Base-by-base conservation (phyloP, 768 basidiomycete species). In the Rubroboletus pulcherrimus region DNA sequence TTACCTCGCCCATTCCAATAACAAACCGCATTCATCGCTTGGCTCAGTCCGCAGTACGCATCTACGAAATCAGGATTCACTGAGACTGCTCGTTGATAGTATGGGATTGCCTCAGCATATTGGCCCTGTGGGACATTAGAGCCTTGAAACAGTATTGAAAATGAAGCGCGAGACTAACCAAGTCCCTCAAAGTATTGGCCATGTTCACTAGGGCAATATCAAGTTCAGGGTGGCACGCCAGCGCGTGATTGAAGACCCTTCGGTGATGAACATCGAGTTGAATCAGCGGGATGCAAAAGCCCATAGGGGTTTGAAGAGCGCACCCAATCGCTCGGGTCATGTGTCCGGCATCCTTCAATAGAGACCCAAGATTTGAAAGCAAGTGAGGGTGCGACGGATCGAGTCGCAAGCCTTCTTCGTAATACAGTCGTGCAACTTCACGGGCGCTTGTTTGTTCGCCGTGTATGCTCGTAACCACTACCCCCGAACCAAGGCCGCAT, bases 121-220 rank as follows among this genome's bases (percentile, higher is more conserved):
- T 70, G 73, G 19, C 75, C 75, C 78, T 78, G 52, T 37, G 7
- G 12, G 24, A 53, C 6, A 24, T 49, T 29, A 41, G 37, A 35
- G 14, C 15, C 24, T 11, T 11, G 10, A 40, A 41, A 34, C 26
- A 7, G 46, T 31, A 17, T 21, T 17, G 2, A 43, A 30, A 38
- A 58, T 11, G 17, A 41, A 39, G 10, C 5, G 34, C 4, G 19
- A 24, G 33, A 51, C 74, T 41, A 35, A 81, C 79, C 53, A 64
- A 66, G 58, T 81, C 80, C 60, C 79, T 80, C 60, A 81, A 63
- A 0, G 78, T 77, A 63, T 79, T 81, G 17, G 75, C 80, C 64
- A 81, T 71, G 52, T 81, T 81, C 15, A 79, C 78, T 10, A 81
- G 68, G 4, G 80, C 79, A 53, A 81, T 76, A 41, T 79, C 80